Evolutionary conservation across 495 filamentous ascomycete species (phyloP), one percentile per base, ranked within the genome.

Genomic region (Daldinia decipiens): DNA sequence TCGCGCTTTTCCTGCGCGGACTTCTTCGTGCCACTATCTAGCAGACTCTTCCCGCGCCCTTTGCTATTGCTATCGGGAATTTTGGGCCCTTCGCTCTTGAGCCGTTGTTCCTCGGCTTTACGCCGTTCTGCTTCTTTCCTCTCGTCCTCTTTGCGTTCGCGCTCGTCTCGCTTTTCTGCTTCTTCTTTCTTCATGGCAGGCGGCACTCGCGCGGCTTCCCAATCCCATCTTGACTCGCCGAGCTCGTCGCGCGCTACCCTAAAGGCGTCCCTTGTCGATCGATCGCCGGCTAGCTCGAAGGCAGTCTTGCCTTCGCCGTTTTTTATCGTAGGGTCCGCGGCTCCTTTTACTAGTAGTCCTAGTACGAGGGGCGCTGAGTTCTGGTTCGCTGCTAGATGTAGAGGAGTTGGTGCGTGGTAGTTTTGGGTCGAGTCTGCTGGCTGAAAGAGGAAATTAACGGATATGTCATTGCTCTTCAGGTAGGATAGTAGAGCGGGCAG

Each of bases 251-350:
- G 89, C 0, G 94, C 93, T 24, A 98, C 85, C 3, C 96, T 91
- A 82, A 99, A 99, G 4, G 93, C 92, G 73, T 98, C 95, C 1
- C 95, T 87, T 0, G 94, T 97, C 3, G 90, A 81, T 1, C 94
- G 87, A 76, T 98, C 93, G 32, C 96, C 93, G 9, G 92, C 87
- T 4, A 98, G 86, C 43, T 96, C 93, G 76, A 97, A 98, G 0
- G 95, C 79, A 0, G 93, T 90, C 73, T 89, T 91, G 19, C 89
- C 91, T 47, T 87, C 86, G 38, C 87, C 85, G 77, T 90, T 98
- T 11, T 76, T 71, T 3, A 88, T 13, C 0, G 90, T 90, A 2
- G 95, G 95, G 76, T 97, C 88, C 15, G 93, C 90, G 19, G 81
- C 79, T 7, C 86, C 89, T 83, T 94, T 94, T 1, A 86, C 84